Evolutionary conservation across 345 rosid genomes (phyloP).

Genomic region (Angophora floribunda): DNA sequence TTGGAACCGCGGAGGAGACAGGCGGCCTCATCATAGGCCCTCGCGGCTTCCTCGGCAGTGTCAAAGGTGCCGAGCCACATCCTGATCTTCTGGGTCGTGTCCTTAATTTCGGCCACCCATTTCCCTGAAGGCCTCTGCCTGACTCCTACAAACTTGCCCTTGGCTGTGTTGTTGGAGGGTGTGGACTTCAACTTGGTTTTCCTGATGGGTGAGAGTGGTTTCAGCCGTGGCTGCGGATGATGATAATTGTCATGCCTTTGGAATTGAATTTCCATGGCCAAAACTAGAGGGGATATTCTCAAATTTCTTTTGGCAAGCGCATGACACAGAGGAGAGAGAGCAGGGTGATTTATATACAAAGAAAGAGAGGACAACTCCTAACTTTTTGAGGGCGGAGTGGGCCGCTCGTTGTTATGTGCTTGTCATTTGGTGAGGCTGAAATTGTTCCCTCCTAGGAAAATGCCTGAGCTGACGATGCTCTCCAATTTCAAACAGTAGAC

Average conservation of each 20-base stretch:
- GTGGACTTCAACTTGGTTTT: conserved; percentile 13
- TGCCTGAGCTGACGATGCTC: conserved; percentile 2
- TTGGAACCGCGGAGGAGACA: conserved; percentile 81
- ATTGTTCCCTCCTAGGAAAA: not conserved
- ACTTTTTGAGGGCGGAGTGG: conserved; percentile 28
- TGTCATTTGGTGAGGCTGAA: conserved; percentile 6
- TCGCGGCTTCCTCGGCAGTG: conserved; percentile 81
- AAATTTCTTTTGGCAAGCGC: not conserved
- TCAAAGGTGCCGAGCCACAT: conserved; percentile 93
- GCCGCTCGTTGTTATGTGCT: conserved; percentile 27
- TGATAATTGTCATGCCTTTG: not conserved
- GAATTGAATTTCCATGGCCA: conserved; percentile 6
- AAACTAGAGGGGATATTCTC: not conserved
- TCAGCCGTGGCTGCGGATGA: not conserved
- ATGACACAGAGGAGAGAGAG: not conserved
- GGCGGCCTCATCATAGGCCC: conserved; percentile 88
- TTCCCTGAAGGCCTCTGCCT: conserved; percentile 88
- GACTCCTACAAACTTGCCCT: conserved; percentile 68
- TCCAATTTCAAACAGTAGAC: not conserved
- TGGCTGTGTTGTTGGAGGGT: conserved; percentile 4
- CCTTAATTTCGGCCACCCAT: conserved; percentile 96
- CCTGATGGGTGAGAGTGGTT: not conserved
- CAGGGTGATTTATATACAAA: conserved; percentile 6
- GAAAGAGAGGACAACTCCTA: not conserved
- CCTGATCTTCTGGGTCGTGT: conserved; percentile 75